Conservation (phyloP, 1,284 basidiomycete genomes). For the Melampsora medusae region DNA sequence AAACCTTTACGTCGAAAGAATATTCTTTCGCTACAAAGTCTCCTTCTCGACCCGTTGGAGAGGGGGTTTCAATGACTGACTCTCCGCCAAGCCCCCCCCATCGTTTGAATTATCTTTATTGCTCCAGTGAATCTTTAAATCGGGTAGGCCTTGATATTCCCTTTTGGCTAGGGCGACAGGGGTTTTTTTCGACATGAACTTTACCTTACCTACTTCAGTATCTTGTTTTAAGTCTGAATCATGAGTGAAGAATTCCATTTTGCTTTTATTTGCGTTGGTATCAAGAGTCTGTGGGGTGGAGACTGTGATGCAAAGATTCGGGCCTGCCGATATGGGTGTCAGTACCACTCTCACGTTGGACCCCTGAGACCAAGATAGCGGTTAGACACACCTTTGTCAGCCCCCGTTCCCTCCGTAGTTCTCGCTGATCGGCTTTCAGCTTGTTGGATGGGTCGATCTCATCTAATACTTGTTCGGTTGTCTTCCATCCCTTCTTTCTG, state of each 20-base stretch:
- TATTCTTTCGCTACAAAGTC: no score
- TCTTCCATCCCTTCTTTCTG: not conserved
- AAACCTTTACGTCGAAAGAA: no score
- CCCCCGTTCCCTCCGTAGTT: not conserved
- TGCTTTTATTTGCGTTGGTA: not conserved
- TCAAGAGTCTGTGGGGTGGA: not conserved
- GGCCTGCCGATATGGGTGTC: not conserved
- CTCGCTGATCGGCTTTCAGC: not conserved
- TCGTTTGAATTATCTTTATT: no score
- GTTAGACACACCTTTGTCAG: not conserved
- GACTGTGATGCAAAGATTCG: not conserved
- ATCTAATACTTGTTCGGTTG: not conserved
- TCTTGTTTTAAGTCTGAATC: not conserved
- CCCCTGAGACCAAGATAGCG: not conserved
- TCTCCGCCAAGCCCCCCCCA: no score
- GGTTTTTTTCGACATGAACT: no score
- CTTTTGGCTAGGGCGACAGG: no score
- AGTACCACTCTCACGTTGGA: not conserved
- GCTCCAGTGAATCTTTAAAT: no score
- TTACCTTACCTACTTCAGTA: not conserved
- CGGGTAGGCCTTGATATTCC: no score
- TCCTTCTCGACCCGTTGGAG: no score
- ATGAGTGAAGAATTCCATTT: not conserved
- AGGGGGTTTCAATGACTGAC: no score
- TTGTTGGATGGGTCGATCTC: not conserved